These are phyloP conservation scores for Camellia japonica DNA, from an alignment of 148 eudicot genomes.

Conservation along the genomic window DNA sequence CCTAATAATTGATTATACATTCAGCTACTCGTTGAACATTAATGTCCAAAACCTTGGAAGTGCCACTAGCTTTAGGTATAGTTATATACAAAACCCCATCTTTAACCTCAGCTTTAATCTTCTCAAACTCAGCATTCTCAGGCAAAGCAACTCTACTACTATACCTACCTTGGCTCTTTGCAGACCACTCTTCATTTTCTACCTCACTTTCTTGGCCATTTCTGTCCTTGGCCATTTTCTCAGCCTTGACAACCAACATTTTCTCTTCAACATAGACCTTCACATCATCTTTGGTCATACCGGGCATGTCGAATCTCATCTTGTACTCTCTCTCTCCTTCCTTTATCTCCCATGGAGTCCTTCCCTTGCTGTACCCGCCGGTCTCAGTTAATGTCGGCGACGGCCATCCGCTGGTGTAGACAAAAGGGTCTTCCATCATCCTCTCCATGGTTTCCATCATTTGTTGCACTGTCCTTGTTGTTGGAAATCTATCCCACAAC, in stretches of 20 bases:
- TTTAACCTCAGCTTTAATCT: constrained; percentile 77
- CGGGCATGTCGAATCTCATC: constrained; percentile 81
- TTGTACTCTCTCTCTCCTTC: constrained; percentile 50
- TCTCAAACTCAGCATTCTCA: constrained; percentile 65
- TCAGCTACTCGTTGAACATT: constrained; percentile 32
- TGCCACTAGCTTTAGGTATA: constrained; percentile 51
- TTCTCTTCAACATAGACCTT: constrained; percentile 71
- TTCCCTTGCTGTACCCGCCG: constrained; percentile 41
- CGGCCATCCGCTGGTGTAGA: constrained; percentile 26
- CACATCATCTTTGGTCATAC: constrained; percentile 68
- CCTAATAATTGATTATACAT: too few species aligned
- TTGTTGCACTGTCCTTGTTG: constrained; percentile 69
- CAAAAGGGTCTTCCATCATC: constrained; percentile 53
- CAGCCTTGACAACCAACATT: constrained; percentile 69
- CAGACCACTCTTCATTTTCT: constrained; percentile 47
- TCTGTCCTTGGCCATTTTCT: constrained; percentile 33
- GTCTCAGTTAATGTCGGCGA: constrained; percentile 16
- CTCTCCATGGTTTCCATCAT: constrained; percentile 90
- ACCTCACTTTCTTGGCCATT: constrained; percentile 14
- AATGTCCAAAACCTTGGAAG: constrained; percentile 54
- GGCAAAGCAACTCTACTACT: constrained; percentile 64
- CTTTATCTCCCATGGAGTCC: constrained; percentile 83
- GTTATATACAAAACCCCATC: constrained; percentile 77
- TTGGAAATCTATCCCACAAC: constrained; percentile 70
- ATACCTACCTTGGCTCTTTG: constrained; percentile 62